Evolutionary conservation across 257 asterid genomes (phyloP), one percentile per base, ranked within the genome.

Genomic region (Verbena officinalis): DNA sequence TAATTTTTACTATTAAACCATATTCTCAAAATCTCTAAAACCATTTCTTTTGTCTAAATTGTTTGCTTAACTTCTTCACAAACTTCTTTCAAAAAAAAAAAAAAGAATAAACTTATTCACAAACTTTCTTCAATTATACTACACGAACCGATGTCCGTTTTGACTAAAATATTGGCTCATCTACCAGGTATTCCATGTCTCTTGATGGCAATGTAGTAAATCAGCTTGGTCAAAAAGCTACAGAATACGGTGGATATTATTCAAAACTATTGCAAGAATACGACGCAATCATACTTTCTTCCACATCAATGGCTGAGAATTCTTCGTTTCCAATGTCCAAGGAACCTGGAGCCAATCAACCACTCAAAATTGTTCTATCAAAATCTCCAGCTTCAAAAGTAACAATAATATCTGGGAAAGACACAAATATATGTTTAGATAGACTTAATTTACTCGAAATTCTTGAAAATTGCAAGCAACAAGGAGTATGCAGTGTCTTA

Each of bases 331-430:
- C 83, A 2, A 43, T 78, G 55, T 94, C 97, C 2, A 86, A 73
- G 16, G 99, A 94, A 71, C 81, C 79, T 17, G 93, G 91, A 59
- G 95, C 96, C 61, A 90, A 90, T 23, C 96, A 86, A 64, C 96
- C 99, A 51, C 86, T 81, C 33, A 83, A 60, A 54, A 73, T 94
- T 36, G 73, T 86, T 42, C 20, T 93, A 69, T 77, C 87, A 3
- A 75, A 71, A 52, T 9, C 36, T 40, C 63, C 82, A 19, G 44
- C 75, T 64, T 76, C 90, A 30, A 74, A 86, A 73, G 55, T 73
- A 56, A 52, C 59, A 61, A 68, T 88, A 64, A 62, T 84, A 40
- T 55, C 83, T 8, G 86, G 80, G 46, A 67, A 74, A 62, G 81
- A 73, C 60, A 50, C 63, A 20, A 19, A 22, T 46, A 14, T 56